Evolutionary conservation across 2,329 filamentous ascomycete species (phyloP), one percentile per base, ranked within the genome.

Genomic region (Rugonectria rugulosa): DNA sequence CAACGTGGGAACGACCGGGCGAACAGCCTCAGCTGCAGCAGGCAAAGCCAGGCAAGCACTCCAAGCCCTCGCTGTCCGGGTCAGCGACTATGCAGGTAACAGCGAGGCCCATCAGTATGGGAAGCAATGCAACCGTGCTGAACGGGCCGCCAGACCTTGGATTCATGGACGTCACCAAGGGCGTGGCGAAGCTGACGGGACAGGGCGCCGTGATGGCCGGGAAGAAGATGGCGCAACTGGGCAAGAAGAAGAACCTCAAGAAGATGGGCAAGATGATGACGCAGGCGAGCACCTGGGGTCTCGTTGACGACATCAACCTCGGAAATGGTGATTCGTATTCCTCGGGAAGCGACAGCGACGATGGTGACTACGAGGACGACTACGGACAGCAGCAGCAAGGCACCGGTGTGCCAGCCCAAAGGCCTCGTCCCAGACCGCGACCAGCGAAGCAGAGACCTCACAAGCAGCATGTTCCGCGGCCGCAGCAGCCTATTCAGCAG

Each of bases 1-100:
- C 64, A 1, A 59, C 66, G 0, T 70, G 68, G 68, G 68, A 69
- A 15, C 53, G 67, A n/a, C 68, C 68, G 3, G 68, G 68, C 21
- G 17, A 48, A 1, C 42, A 45, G 19, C 42, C 42, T 11, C 27
- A 23, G 14, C 3, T 14, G 27, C n/a, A 10, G n/a, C 37, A 17
- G 24, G 27, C 12, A n/a, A 4, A n/a, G 12, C 12, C 47, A 4
- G 14, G 26, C 3, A 50, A 41, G 10, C 11, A 20, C 5, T 21
- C 37, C 5, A 40, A 14, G 29, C 10, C 37, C 11, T 40, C 20
- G 4, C 8, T 20, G 12, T 23, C n/a, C 20, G 11, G 37, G 4
- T n/a, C 37, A 10, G 15, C 7, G 5, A n/a, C 37, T 14, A 32
- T 14, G 26, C 34, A 32, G 10, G 37, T 21, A 24, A 4, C 37